Conservation (phyloP, 495 filamentous ascomycete species). For the Lasiosphaeria hispida region DNA sequence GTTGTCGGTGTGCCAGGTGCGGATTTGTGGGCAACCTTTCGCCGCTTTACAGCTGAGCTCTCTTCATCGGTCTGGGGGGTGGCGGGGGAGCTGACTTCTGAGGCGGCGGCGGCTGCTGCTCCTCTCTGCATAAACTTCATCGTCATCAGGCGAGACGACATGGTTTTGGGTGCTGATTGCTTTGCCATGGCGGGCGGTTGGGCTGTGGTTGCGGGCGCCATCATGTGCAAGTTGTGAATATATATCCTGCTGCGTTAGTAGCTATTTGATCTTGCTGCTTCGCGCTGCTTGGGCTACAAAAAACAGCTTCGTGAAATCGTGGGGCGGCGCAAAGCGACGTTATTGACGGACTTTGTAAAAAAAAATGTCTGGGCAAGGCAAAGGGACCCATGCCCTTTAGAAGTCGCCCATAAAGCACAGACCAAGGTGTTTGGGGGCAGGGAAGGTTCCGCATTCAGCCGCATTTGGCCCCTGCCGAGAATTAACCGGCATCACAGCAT, state of each 20-base stretch:
- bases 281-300: too few species aligned
- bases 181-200: conserved; percentile 34
- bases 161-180: conserved; percentile 57
- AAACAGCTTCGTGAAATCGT: too few species aligned
- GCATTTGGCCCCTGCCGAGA: conserved; percentile 14
- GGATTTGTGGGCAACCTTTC: conserved; percentile 38
- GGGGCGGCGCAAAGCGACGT: too few species aligned
- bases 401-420: conserved; percentile 1
- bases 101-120: conserved; percentile 48
- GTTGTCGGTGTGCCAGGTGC: conserved; percentile 16
- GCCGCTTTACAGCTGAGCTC: conserved; percentile 49
- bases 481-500: conserved; percentile 20
- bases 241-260: neutral
- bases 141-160: conserved; percentile 86
- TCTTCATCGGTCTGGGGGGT: conserved; percentile 38
- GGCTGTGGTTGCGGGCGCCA: conserved; percentile 18
- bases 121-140: conserved; percentile 99
- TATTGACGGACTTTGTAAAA: neutral
- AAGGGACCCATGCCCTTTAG: neutral
- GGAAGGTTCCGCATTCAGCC: conserved; percentile 3
- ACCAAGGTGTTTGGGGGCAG: neutral
- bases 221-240: conserved; percentile 3
- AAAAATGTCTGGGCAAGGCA: neutral
- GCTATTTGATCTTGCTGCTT: too few species aligned
- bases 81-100: conserved; percentile 43